Conservation (phyloP, 768 basidiomycete species). For the Symmetrospora coprosmae region DNA sequence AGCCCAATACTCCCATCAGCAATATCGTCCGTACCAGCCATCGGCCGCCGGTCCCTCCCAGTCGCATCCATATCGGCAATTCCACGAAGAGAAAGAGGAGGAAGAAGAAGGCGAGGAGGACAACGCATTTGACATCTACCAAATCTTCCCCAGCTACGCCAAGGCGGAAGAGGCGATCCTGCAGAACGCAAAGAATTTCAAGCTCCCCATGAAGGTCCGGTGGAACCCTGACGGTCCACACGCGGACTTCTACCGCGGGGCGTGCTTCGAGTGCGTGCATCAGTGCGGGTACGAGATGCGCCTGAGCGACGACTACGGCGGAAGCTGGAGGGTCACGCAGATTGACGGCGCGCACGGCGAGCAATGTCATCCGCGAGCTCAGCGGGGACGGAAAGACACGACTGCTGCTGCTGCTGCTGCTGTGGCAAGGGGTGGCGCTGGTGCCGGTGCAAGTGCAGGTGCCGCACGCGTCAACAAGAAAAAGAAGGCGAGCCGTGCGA, state of each 20-base stretch:
- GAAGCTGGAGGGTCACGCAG: not conserved
- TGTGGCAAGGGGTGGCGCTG: no score
- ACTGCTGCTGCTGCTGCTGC: no score
- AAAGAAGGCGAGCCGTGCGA: no score
- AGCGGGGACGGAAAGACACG: no score
- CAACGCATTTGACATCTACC: slow-evolving; percentile 22
- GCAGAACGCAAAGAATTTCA: not conserved
- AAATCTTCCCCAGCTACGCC: slow-evolving; percentile 11
- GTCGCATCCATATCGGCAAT: no score
- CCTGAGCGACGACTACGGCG: slow-evolving; percentile 1
- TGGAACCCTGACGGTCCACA: not conserved
- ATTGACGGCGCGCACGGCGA: not conserved
- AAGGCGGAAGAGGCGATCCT: slow-evolving; percentile 9
- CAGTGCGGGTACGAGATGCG: slow-evolving; percentile 10
- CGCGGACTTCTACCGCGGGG: not conserved
- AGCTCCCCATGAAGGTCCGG: not conserved
- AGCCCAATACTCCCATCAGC: no score
- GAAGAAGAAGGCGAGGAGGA: no score
- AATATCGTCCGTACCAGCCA: no score
- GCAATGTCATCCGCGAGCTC: not conserved
- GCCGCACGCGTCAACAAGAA: no score
- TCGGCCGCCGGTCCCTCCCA: no score
- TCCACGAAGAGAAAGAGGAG: no score
- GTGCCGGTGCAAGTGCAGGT: no score
- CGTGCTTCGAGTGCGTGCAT: slow-evolving; percentile 9